Evolutionary conservation across 495 filamentous ascomycete species (phyloP), one percentile per base, ranked within the genome.

Genomic region (Cercophora samala): DNA sequence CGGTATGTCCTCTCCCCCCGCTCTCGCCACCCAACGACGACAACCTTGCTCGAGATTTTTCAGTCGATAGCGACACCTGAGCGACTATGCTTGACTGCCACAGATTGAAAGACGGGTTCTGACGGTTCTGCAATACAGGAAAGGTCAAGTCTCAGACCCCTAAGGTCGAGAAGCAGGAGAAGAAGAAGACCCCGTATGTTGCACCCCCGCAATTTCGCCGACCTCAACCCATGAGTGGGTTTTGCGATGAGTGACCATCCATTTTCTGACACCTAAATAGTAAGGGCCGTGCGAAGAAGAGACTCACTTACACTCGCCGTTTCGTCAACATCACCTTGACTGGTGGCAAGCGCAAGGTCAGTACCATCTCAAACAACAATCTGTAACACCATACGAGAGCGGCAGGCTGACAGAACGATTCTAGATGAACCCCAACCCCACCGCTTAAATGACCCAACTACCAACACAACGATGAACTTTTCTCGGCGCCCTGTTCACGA

Each of bases 281-380:
- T 79, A 98, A 99, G 88, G 95, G 95, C 79, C 93, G 95, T 74
- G 95, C 95, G 72, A 94, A 94, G 89, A 99, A 99, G 93, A 89
- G 95, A 75, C 89, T 97, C 74, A 86, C 85, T 71, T 99, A 99
- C 87, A 98, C 93, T 73, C 91, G 95, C 79, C 93, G 95, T 73
- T 99, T 99, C 87, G 96, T 99, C 72, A 99, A 98, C 86, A 93
- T 99, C 78, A 96, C 93, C 74, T 86, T 97, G 88, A 97, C 95
- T 66, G 95, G 95, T 81, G 95, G 95, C 82, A 99, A 99, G 94
- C 87, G 95, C 82, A 98, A 98, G 94, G 93, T 96, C 65, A 69
- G 76, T 58, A 62, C 46, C 23, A 62, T 19, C 5, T 23, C 11
- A 15, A 62, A 58, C 54, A 32, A 52, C 9, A n/a, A 11, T 5